Evolutionary conservation across 805 yeast species (phyloP).

Genomic region (Yamadazyma kitorensis): DNA sequence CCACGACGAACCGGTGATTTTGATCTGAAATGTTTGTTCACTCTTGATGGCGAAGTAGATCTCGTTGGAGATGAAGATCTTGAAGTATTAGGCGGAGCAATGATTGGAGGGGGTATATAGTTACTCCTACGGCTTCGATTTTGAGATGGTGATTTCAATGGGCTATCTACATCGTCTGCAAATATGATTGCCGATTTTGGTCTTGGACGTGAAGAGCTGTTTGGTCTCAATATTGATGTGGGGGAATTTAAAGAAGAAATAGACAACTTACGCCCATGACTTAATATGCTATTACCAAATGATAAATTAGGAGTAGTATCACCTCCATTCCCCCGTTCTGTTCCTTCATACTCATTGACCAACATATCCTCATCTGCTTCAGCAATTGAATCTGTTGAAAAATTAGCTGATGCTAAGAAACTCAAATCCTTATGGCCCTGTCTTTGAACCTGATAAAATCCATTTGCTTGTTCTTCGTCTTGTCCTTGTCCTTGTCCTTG

Average conservation of each 20-base stretch:
- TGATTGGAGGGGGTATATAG: constrained; percentile 15
- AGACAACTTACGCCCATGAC: constrained; percentile 18
- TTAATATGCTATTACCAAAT: not conserved
- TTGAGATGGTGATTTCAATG: constrained; percentile 2
- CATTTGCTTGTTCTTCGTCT: too few relatives aligned
- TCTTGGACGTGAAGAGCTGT: constrained; percentile 21
- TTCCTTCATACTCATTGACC: not conserved
- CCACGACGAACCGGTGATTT: constrained; percentile 20
- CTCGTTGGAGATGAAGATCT: constrained; percentile 29
- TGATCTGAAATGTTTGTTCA: constrained; percentile 25
- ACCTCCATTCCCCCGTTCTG: not conserved
- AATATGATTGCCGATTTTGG: constrained; percentile 35
- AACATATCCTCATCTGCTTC: constrained; percentile 13
- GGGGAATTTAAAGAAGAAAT: constrained; percentile 17
- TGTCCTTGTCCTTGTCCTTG: too few relatives aligned
- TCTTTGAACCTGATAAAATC: too few relatives aligned
- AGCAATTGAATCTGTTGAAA: constrained; percentile 25
- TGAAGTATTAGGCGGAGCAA: constrained; percentile 15
- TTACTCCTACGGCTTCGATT: constrained; percentile 1
- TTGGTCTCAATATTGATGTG: constrained; percentile 13
- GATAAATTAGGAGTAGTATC: not conserved
- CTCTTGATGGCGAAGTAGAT: constrained; percentile 24
- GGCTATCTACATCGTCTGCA: constrained; percentile 23
- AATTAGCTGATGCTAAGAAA: constrained; percentile 36
- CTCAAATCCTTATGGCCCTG: constrained; percentile 24